Percentiles rank a stretch among this genome's conserved stretches.
phyloP scores from a whole-genome alignment of 345 rosid species.

The Brassica nigra region DNA sequence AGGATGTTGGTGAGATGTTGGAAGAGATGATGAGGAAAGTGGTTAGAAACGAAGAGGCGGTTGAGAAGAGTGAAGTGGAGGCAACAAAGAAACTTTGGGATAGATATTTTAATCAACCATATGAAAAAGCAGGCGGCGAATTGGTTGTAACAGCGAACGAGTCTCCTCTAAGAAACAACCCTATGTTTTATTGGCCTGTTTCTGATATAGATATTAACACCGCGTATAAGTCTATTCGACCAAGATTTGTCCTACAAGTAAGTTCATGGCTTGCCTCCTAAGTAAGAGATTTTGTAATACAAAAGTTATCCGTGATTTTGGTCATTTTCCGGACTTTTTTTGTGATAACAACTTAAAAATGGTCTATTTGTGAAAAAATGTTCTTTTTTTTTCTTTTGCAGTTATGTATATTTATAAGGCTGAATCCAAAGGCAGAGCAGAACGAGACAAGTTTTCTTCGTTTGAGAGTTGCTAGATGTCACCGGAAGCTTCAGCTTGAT shows the following conservation, averaged over 20 bases:
- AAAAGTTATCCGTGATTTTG: not conserved
- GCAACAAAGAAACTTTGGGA: slow-evolving; percentile 67
- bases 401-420: slow-evolving; percentile 64
- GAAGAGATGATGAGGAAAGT: slow-evolving; percentile 47
- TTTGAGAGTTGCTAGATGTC: slow-evolving; percentile 61
- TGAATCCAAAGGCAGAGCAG: slow-evolving; percentile 44
- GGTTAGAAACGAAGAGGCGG: slow-evolving; percentile 50
- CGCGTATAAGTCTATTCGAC: slow-evolving; percentile 66
- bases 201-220: slow-evolving; percentile 69
- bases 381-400: slow-evolving; percentile 20
- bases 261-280: not conserved
- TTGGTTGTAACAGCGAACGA: slow-evolving; percentile 42
- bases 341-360: no score
- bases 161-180: slow-evolving; percentile 35
- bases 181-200: slow-evolving; percentile 66
- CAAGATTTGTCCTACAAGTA: slow-evolving; percentile 82
- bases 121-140: slow-evolving; percentile 80
- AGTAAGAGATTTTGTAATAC: not conserved
- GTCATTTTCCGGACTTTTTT: no score
- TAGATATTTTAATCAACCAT: slow-evolving; percentile 66
- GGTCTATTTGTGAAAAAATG: no score
- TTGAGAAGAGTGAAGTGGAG: slow-evolving; percentile 53
- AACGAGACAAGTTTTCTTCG: slow-evolving; percentile 52
- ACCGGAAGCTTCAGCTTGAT: slow-evolving; percentile 69
- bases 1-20: slow-evolving; percentile 65